Evolutionary conservation across 2,329 filamentous ascomycete species (phyloP), one percentile per base, ranked within the genome.

Genomic region (Apiospora saccharicola): DNA sequence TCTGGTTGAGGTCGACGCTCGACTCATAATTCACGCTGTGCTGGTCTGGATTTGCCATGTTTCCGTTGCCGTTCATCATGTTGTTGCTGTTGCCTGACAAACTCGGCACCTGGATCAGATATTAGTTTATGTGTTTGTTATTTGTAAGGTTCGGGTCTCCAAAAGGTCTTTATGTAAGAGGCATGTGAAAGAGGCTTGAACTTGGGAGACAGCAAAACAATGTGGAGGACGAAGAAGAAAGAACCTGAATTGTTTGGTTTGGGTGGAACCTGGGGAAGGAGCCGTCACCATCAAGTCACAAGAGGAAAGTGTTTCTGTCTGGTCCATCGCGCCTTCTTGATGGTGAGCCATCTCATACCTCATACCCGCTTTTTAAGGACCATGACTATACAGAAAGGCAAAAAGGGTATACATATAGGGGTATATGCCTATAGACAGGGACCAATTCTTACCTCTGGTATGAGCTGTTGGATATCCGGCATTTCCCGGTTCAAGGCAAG

Each of bases 1-100:
- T 78, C 41, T 77, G 71, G 43, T 80, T 77, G 8, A 81, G 75
- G 67, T 80, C 78, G 22, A 26, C 24, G 47, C 74, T 75, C 22
- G 73, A 76, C 72, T 80, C 79, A 44, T 81, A 81, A 68, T 73
- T 77, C 26, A 78, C 67, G 43, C 46, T 53, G 26, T 26, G 67
- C 34, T 41, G 57, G 57, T 64, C 57, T n/a, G 57, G 26, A 10
- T 64, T 57, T 57, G 53, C 30, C 7, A 64, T 10, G 57, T 4
- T 41, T 22, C 57, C 57, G 30, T 70, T 53, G n/a, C 73, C 70
- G 44, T 72, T 72, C 68, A 75, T 74, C 22, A 74, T 24, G 43
- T 72, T 57, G 64, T 73, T 73, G 70, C 26, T 64, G 14, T 26
- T 57, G 14, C 71, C 24, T 37, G 67, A 19, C n/a, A 49, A 8